Base-by-base conservation (phyloP, 1,284 basidiomycete genomes). In the Ganoderma multipileum region DNA sequence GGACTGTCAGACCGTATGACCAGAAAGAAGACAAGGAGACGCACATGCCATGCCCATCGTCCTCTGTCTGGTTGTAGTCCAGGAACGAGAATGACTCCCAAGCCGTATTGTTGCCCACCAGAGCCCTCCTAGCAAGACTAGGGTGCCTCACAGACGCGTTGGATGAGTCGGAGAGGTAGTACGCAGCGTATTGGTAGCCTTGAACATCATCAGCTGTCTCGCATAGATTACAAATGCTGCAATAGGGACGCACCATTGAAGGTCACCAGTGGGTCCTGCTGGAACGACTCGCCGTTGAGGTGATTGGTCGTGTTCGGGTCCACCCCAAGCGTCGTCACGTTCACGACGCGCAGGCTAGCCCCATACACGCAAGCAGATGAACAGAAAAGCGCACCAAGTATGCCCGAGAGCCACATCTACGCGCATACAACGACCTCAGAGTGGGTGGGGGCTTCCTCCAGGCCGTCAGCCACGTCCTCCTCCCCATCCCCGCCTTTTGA, bases 241-340 rank as follows among this genome's bases (percentile, higher is more conserved):
- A 0, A 12, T 20, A n/a, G 2, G n/a, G 14, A 52, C 77, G 63
- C 63, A 76, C 82, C 79, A 33, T 81, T 79, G 73, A 79, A 82
- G 0, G 80, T 80, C 5, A 79, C 78, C 2, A 83, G 68, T 3
- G 80, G 76, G 67, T 84, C 82, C 68, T 84, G 83, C 68, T 84
- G 82, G 68, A 83, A 84, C 8, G 82, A 82, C 67, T 81, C 83
- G 23, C 83, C 83, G 61, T 83, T 84, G n/a, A 84, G 76, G 26
- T 80, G 71, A 70, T 85, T 83, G 7, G 79, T 76, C 0, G 83
- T 83, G 62, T 77, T 75, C 7, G 83, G 82, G 68, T 83, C 80
- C 18, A 68, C 69, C 12, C 82, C 82, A 3, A 84, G 76, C 5
- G 76, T 76, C 5, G 79, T 79, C 3, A 73, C 70, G 8, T 70